phyloP scores from a whole-genome alignment of 805 yeast species.

The Kockiozyma suomiensis region DNA sequence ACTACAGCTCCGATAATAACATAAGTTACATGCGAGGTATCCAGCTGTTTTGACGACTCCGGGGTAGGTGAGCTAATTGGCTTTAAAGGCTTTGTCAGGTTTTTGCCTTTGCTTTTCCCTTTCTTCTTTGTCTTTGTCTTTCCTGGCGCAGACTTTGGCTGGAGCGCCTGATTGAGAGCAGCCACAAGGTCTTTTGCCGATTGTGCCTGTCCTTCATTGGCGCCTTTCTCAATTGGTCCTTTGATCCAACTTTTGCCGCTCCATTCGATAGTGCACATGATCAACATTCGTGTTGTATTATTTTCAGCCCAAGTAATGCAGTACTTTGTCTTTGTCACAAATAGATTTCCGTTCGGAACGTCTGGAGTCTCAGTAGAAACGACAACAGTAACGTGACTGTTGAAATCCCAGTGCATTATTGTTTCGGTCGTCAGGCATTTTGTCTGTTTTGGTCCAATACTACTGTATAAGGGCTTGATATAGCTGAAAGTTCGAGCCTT shows the following conservation, averaged over 20 bases:
- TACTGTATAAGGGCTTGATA: conserved; percentile 70
- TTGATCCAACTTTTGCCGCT: conserved; percentile 90
- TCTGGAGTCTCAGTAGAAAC: conserved; percentile 80
- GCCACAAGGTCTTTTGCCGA: conserved; percentile 56
- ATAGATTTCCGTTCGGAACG: conserved; percentile 89
- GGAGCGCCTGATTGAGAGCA: conserved; percentile 40
- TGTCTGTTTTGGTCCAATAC: conserved; percentile 94
- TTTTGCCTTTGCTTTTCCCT: conserved; percentile 24
- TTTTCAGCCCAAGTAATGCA: conserved; percentile 72
- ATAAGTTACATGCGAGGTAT: conserved; percentile 21
- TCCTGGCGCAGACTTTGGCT: conserved; percentile 18
- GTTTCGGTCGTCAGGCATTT: conserved; percentile 69
- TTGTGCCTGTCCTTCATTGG: conserved; percentile 74
- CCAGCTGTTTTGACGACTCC: neutral
- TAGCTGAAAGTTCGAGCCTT: conserved; percentile 50
- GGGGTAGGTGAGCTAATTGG: conserved; percentile 3
- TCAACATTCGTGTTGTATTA: conserved; percentile 59
- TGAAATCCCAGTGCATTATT: conserved; percentile 57
- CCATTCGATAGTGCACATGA: conserved; percentile 87
- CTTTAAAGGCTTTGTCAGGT: neutral
- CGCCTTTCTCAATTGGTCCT: conserved; percentile 79
- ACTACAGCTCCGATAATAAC: conserved; percentile 11
- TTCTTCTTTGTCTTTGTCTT: conserved; percentile 4
- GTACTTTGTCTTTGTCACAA: conserved; percentile 73
- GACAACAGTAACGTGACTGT: conserved; percentile 59